These are phyloP conservation scores for Geotrichum candidum DNA, from an alignment of 1,139 yeast genomes.

Conservation along the genomic window DNA sequence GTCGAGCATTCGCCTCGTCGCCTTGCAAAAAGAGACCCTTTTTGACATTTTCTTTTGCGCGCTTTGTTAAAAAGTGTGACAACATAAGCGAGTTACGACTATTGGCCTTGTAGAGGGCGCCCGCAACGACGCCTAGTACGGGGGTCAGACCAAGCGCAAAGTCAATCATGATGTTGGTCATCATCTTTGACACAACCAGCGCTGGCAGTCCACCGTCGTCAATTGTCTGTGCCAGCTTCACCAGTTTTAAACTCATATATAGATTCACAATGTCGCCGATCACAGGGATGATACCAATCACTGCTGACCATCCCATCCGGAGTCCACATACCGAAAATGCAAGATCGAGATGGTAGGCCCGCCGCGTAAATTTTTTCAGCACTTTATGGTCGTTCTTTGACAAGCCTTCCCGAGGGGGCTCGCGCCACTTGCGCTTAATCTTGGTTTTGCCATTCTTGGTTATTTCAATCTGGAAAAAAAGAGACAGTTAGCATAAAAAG, in stretches of 20 bases:
- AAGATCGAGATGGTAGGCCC: slow-evolving; percentile 60
- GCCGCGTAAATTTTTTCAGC: slow-evolving; percentile 48
- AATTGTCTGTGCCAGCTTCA: slow-evolving; percentile 47
- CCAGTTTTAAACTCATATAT: slow-evolving; percentile 45
- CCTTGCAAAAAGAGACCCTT: slow-evolving; percentile 7
- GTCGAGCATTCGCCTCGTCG: neutral
- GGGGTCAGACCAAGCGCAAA: slow-evolving; percentile 69
- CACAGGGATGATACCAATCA: slow-evolving; percentile 63
- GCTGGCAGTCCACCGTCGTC: slow-evolving; percentile 59
- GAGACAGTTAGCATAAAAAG: neutral
- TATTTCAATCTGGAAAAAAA: slow-evolving; percentile 21
- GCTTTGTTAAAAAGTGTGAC: slow-evolving; percentile 35
- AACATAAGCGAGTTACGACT: slow-evolving; percentile 63
- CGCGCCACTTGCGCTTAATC: slow-evolving; percentile 29
- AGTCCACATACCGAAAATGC: slow-evolving; percentile 58
- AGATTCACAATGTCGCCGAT: slow-evolving; percentile 53
- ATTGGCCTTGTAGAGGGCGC: slow-evolving; percentile 66
- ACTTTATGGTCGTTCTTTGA: slow-evolving; percentile 50
- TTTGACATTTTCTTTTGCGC: slow-evolving; percentile 13
- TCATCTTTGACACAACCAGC: slow-evolving; percentile 46
- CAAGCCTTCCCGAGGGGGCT: slow-evolving; percentile 48
- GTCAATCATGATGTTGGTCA: slow-evolving; percentile 56
- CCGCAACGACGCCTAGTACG: slow-evolving; percentile 61
- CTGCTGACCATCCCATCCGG: slow-evolving; percentile 65
- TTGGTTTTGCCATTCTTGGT: slow-evolving; percentile 23